These are phyloP conservation scores for Chlorencoelia australis DNA, from an alignment of 2,329 filamentous ascomycete genomes.

Conservation along the genomic window DNA sequence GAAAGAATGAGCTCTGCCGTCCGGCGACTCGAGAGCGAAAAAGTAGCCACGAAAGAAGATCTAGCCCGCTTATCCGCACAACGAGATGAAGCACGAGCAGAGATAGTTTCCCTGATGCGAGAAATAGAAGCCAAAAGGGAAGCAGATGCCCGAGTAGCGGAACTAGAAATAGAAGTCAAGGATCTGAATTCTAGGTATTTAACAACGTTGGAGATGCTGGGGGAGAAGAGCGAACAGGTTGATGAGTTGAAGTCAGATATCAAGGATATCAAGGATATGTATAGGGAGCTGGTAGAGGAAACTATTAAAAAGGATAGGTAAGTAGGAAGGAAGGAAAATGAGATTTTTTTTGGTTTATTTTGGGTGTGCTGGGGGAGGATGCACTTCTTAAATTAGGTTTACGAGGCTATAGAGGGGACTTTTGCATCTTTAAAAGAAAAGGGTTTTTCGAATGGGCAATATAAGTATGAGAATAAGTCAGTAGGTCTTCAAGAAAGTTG, in stretches of 20 bases:
- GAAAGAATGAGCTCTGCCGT: constrained; percentile 94
- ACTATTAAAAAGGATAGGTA: constrained; percentile 50
- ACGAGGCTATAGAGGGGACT: no score
- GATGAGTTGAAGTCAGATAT: constrained; percentile 87
- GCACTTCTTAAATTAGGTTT: no score
- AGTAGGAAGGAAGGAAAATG: no score
- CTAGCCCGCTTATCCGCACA: constrained; percentile 70
- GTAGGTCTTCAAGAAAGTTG: no score
- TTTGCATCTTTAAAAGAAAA: no score
- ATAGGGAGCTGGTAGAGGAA: constrained; percentile 81
- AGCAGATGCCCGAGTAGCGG: constrained; percentile 48
- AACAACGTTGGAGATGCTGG: constrained; percentile 85
- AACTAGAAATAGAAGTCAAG: constrained; percentile 57
- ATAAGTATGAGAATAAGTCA: no score
- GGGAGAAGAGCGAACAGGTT: constrained; percentile 92
- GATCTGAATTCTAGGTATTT: constrained; percentile 71
- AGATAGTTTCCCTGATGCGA: constrained; percentile 84
- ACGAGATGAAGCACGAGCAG: constrained; percentile 80
- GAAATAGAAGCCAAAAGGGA: constrained; percentile 64
- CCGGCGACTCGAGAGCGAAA: constrained; percentile 81
- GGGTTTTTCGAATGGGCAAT: no score
- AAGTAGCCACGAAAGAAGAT: constrained; percentile 81
- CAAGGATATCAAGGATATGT: constrained; percentile 89
- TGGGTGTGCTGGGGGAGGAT: no score
- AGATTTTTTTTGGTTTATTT: no score